Evolutionary conservation across 257 asterid genomes (phyloP), one percentile per base, ranked within the genome.

Genomic region (Salvia hispanica): DNA sequence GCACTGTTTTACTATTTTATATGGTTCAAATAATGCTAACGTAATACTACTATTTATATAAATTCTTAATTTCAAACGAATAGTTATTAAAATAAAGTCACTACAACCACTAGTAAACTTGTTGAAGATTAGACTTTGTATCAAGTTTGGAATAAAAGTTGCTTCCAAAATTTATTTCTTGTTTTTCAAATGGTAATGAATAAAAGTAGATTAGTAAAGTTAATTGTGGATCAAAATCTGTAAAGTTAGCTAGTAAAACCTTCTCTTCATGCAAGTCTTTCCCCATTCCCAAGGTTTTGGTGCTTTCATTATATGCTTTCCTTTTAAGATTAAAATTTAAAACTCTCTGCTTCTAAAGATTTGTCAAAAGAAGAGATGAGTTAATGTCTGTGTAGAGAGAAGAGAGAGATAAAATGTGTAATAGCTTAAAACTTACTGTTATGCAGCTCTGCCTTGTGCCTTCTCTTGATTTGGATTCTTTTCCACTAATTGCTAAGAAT

Each of bases 351-450:
- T 46, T 67, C 71, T 62, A 56, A 64, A 62, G 57, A 65, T 45
- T 54, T 79, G 88, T 88, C 75, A 81, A 86, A 82, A 84, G 85
- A 82, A 77, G 87, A 74, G 83, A 74, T 73, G 69, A 9, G 45
- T 69, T 69, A 40, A 61, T 66, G 33, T n/a, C n/a, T 28, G 61
- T 13, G 45, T 55, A 18, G 58, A 33, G 62, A 13, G 54, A 59
- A 52, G 15, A 28, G 62, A 52, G 54, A 40, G 12, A 0, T 40
- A 18, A n/a, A n/a, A 9, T 54, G 3, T 18, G 21, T 18, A 18
- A 18, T n/a, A n/a, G n/a, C n/a, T n/a, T n/a, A n/a, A n/a, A n/a
- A n/a, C n/a, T n/a, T n/a, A n/a, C n/a, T n/a, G n/a, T n/a, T n/a
- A n/a, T n/a, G n/a, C n/a, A n/a, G n/a, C n/a, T n/a, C n/a, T n/a